A percentile compares a stretch with the other conserved stretches of the same genome.
Conservation (phyloP, 2,329 filamentous ascomycete species). For the Diaporthe citrichinensis region DNA sequence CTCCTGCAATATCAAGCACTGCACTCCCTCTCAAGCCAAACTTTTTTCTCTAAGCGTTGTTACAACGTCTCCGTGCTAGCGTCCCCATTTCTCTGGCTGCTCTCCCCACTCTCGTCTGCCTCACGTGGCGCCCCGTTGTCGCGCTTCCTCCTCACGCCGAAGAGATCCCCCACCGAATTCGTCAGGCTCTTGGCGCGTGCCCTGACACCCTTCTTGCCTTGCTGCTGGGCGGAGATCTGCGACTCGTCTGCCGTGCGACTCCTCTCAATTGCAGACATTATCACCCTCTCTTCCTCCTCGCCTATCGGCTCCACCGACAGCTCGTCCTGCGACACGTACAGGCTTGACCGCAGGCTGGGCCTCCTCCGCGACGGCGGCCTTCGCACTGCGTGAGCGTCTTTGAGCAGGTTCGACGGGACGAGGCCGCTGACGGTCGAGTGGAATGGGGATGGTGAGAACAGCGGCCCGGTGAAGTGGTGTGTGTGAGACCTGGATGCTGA, state of each 20-base stretch:
- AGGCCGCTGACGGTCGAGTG: constrained; percentile 72
- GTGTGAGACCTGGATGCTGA: constrained; percentile 52
- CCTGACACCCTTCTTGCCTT: constrained; percentile 34
- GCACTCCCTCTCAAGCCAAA: neutral
- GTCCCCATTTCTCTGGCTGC: neutral
- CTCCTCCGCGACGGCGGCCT: constrained; percentile 61
- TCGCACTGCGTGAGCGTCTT: constrained; percentile 58
- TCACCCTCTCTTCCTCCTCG: constrained; percentile 44
- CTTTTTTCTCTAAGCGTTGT: constrained; percentile 11
- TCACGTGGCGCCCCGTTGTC: neutral
- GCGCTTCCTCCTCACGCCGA: constrained; percentile 35
- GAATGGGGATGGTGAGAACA: constrained; percentile 72
- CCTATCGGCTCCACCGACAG: constrained; percentile 46
- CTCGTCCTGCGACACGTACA: constrained; percentile 66
- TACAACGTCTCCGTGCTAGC: constrained; percentile 28
- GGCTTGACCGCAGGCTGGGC: constrained; percentile 66
- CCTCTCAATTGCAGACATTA: constrained; percentile 38
- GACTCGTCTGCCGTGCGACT: constrained; percentile 33
- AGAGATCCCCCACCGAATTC: constrained; percentile 39
- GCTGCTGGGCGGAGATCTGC: neutral
- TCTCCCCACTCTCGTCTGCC: neutral
- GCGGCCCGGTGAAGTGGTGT: constrained; percentile 60
- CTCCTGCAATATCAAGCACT: neutral
- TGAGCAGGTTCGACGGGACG: constrained; percentile 68
- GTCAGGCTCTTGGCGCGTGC: constrained; percentile 42